Evolutionary conservation across 148 eudicot genomes (phyloP).

Genomic region (Diospyros lotus): DNA sequence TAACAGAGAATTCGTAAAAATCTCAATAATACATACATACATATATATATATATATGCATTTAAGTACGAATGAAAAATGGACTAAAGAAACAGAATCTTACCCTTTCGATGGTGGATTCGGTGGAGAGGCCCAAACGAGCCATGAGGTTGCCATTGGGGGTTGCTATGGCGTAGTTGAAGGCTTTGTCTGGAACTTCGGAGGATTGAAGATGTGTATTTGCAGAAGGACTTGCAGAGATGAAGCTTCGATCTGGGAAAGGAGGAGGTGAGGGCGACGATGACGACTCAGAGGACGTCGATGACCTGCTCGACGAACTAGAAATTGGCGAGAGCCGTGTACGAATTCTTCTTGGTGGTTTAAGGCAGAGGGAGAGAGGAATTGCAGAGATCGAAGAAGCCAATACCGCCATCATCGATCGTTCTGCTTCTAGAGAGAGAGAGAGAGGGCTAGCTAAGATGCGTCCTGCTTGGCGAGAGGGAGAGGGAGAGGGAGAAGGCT

Average conservation of each 20-base stretch:
- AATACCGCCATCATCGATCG: neutral
- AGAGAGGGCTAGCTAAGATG: no score
- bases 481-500: no score
- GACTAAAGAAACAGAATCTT: neutral
- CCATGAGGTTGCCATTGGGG: slow-evolving; percentile 35
- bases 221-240: slow-evolving; percentile 8
- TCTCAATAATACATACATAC: no score
- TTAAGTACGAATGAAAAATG: no score
- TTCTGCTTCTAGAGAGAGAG: neutral
- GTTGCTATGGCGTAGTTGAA: slow-evolving; percentile 18
- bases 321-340: slow-evolving; percentile 8
- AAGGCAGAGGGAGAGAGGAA: slow-evolving; percentile 13
- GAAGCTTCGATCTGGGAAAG: slow-evolving; percentile 1
- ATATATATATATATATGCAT: no score
- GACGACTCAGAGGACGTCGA: slow-evolving; percentile 33
- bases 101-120: slow-evolving; percentile 82
- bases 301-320: slow-evolving; percentile 33
- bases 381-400: slow-evolving; percentile 14
- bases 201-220: slow-evolving; percentile 17
- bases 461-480: no score
- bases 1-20: no score
- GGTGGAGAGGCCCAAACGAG: slow-evolving; percentile 34
- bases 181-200: slow-evolving; percentile 15
- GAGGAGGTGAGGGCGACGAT: slow-evolving; percentile 14
- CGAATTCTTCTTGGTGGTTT: slow-evolving; percentile 6